A percentile compares a stretch with the other conserved stretches of the same genome.
Evolutionary conservation across 208 protist species (phyloP).

Genomic region (Vickermania ingenoplastis): DNA sequence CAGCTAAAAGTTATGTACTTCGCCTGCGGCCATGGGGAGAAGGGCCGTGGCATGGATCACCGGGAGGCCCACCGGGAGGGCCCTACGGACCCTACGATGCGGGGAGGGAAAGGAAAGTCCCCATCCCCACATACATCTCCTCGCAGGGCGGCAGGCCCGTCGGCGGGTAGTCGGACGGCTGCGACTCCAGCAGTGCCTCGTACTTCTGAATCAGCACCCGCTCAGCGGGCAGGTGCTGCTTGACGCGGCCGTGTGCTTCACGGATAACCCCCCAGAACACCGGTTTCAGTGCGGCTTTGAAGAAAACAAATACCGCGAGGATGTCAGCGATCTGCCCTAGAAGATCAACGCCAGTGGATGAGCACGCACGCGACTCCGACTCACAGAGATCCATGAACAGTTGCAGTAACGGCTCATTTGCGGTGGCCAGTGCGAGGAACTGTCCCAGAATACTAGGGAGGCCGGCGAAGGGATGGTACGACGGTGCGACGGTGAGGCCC

Average conservation of each 20-base stretch:
- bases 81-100: too few relatives aligned
- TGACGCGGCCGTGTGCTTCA: background rate
- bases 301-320: background rate
- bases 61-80: too few relatives aligned
- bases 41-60: too few relatives aligned
- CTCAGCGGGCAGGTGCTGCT: background rate
- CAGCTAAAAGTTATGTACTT: too few relatives aligned
- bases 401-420: background rate
- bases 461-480: background rate
- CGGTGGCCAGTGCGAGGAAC: background rate
- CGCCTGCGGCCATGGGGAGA: too few relatives aligned
- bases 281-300: background rate
- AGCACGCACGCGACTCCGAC: background rate
- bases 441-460: background rate
- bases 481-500: background rate
- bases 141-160: background rate
- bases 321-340: background rate
- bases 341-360: background rate
- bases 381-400: background rate
- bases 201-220: conserved; percentile 24
- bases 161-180: conserved; percentile 13
- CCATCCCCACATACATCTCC: background rate
- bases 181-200: conserved; percentile 23
- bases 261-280: background rate
- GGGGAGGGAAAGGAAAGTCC: background rate